Percentiles rank a stretch among this genome's conserved stretches.
Conservation (phyloP, 768 basidiomycete species). For the Naganishia kalamii region DNA sequence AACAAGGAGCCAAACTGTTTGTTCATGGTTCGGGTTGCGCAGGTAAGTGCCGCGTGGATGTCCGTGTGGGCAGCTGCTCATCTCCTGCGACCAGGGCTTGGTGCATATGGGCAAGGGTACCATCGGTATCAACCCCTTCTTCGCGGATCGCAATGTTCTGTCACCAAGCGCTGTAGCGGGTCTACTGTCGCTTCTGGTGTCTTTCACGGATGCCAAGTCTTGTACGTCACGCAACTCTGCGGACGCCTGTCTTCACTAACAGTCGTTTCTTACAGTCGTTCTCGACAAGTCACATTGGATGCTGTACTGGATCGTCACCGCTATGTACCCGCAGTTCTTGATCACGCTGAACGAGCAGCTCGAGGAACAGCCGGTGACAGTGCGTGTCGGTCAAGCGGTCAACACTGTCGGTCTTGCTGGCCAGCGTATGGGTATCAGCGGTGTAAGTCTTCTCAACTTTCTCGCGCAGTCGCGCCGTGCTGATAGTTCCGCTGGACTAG, state of each 20-base stretch:
- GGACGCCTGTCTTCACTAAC: not conserved
- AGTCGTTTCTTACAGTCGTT: slow-evolving; percentile 56
- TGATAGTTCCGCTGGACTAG: slow-evolving; percentile 22
- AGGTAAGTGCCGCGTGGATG: slow-evolving; percentile 33
- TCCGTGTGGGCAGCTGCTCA: not conserved
- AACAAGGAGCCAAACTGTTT: slow-evolving; percentile 93
- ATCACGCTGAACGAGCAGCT: slow-evolving; percentile 93
- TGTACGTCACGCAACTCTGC: slow-evolving; percentile 58
- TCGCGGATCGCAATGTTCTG: slow-evolving; percentile 83
- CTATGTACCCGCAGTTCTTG: slow-evolving; percentile 97
- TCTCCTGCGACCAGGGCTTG: slow-evolving; percentile 59
- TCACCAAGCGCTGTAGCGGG: slow-evolving; percentile 83
- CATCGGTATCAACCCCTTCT: slow-evolving; percentile 94
- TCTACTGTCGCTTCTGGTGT: slow-evolving; percentile 74
- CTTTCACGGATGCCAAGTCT: slow-evolving; percentile 86
- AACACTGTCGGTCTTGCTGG: slow-evolving; percentile 97
- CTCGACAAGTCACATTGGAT: slow-evolving; percentile 98
- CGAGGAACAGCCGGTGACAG: slow-evolving; percentile 75
- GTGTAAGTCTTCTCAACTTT: slow-evolving; percentile 33
- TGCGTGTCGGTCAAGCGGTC: slow-evolving; percentile 90
- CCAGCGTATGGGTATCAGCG: slow-evolving; percentile 60
- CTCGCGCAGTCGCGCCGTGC: not conserved
- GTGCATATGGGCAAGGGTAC: slow-evolving; percentile 99
- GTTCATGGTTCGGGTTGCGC: slow-evolving; percentile 88
- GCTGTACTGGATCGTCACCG: slow-evolving; percentile 88